Evolutionary conservation across 2,329 filamentous ascomycete genomes (phyloP), one percentile per base, ranked within the genome.

Genomic region (Claviceps humidiphila): DNA sequence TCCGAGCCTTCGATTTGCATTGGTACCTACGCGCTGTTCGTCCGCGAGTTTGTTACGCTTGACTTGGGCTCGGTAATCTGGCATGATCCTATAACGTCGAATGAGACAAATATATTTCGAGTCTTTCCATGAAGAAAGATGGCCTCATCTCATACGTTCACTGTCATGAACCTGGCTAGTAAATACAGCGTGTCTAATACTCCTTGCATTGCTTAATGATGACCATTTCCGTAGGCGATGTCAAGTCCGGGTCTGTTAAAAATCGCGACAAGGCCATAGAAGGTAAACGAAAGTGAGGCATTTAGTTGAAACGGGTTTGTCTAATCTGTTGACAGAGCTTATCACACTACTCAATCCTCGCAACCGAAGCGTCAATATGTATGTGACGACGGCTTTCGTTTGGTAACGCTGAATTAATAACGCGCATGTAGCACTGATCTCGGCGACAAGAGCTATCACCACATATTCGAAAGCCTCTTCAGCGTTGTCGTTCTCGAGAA

Each of bases 381-480:
- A 62, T 54, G 66, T 54, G n/a, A n/a, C 20, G 39, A n/a, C 17
- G 22, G 8, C 39, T n/a, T 24, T 6, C 26, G n/a, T 11, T 26
- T 20, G 9, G 53, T 48, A 40, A 43, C 16, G 47, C 4, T 40
- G 8, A 34, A 42, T 26, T 46, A 34, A 47, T 41, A 38, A n/a
- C 5, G 16, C n/a, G 5, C n/a, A 22, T 13, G 8, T 16, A 69
- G 67, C 39, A 61, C 65, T 34, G 61, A 67, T 13, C 71, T 95
- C 38, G 78, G 77, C 46, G 88, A 95, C 63, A 87, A 85, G 63
- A 78, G 78, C n/a, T 95, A 87, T 58, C 85, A 93, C 62, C 78
- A 79, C 54, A 81, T 96, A 44, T 87, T 88, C 59, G 89, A 96
- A 61, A 78, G 80, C 1, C 71, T 97, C 2, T 95, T 96, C 62